These are phyloP conservation scores for Mallotus nudiflorus DNA, from an alignment of 345 rosid species.

Conservation along the genomic window DNA sequence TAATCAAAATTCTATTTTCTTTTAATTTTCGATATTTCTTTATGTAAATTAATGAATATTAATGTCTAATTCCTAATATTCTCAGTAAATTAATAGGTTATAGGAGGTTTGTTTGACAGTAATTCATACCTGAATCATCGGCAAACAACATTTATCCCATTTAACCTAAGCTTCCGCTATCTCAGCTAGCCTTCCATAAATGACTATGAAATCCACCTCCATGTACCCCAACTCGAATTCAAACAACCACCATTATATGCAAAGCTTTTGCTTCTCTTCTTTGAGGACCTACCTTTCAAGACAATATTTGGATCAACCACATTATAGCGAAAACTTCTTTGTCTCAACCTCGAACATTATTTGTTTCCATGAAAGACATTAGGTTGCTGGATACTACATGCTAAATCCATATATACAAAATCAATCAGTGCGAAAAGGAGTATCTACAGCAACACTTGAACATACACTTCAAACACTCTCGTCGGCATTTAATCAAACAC, in stretches of 20 bases:
- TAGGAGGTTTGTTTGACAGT: too few species aligned
- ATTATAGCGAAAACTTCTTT: slow-evolving; percentile 34
- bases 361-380: slow-evolving; percentile 34
- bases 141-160: too few species aligned
- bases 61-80: too few species aligned
- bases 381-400: slow-evolving; percentile 48
- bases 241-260: slow-evolving; percentile 25
- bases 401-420: slow-evolving; percentile 50
- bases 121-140: too few species aligned
- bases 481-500: slow-evolving; percentile 38
- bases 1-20: too few species aligned
- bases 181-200: slow-evolving; percentile 28
- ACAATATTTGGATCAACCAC: slow-evolving; percentile 30
- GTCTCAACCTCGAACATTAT: slow-evolving; percentile 37
- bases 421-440: background rate
- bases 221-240: slow-evolving; percentile 34
- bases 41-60: too few species aligned
- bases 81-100: too few species aligned
- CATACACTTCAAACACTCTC: slow-evolving; percentile 31
- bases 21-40: too few species aligned
- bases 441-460: slow-evolving; percentile 14
- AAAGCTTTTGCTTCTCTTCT: slow-evolving; percentile 32
- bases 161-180: too few species aligned
- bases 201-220: slow-evolving; percentile 31
- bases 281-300: slow-evolving; percentile 25